Base-by-base conservation (phyloP, 371 early-diverging fungal species). In the Rhizopus sp. region DNA sequence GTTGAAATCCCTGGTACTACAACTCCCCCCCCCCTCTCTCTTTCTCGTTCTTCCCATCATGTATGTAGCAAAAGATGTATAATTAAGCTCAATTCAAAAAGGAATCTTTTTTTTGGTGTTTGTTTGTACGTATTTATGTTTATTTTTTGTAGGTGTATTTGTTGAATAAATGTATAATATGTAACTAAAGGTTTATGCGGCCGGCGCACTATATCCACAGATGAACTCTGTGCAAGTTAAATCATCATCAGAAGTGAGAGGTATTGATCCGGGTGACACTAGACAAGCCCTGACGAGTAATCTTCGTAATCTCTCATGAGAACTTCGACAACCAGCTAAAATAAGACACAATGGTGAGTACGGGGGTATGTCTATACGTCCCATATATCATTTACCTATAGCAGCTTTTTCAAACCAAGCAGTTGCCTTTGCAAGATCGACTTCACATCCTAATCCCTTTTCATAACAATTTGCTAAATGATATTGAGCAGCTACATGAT, bases 341-440 rank as follows among this genome's bases (percentile, higher is more conserved):
- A 44, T 8, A 42, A n/a, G 48, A 17, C 7, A 44, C 41, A 33
- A 50, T 34, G 9, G 8, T 34, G 4, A 55, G 13, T 30, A 44
- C n/a, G 30, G 2, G n/a, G 13, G 32, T 16, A 13, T 40, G 41
- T 16, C 40, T 41, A 41, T 10, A 13, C 3, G 41, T 13, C 15
- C 46, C n/a, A 42, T 17, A 10, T 32, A 16, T 10, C 45, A 58
- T 48, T 56, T 57, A 63, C 70, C 62, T 55, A 71, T 50, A 16
- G 89, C 89, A n/a, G 90, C 90, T n/a, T 78, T 75, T 67, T 83
- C 82, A 60, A 87, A 89, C 90, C 90, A 90, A 49, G 62, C 50
- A 8, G 85, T 72, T 1, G 90, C 89, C 59, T 79, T 72, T 50
- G 72, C 69, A n/a, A 85, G 57, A 60, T 89, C 77, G 31, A 76